A percentile compares a stretch with the other conserved stretches of the same genome.
Conservation (phyloP, 1,139 yeast species). For the Nakaseomyces uthaithaninus region DNA sequence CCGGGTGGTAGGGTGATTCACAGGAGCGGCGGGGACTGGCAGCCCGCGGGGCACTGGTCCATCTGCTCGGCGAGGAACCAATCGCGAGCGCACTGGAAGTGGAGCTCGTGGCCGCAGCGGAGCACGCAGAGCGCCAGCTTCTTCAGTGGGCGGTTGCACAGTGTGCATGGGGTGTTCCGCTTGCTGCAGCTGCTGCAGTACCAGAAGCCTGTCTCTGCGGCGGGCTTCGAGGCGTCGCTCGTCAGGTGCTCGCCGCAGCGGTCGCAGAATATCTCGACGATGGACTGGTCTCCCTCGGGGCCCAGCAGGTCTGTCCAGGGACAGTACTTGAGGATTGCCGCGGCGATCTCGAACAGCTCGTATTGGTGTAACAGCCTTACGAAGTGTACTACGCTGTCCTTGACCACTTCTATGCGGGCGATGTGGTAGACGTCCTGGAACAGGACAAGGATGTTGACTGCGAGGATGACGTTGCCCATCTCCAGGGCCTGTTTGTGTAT, state of each 20-base stretch:
- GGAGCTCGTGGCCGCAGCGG: slow-evolving; percentile 84
- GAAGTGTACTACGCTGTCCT: slow-evolving; percentile 28
- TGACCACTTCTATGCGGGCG: slow-evolving; percentile 19
- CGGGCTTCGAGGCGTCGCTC: slow-evolving; percentile 51
- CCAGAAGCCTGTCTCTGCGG: slow-evolving; percentile 59
- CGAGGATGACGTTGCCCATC: slow-evolving; percentile 28
- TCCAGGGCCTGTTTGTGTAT: slow-evolving; percentile 28
- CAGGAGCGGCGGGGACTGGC: slow-evolving; percentile 26
- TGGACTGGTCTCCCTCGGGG: slow-evolving; percentile 33
- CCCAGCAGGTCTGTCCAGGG: slow-evolving; percentile 30
- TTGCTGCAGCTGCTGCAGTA: slow-evolving; percentile 67
- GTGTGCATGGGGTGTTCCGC: slow-evolving; percentile 61
- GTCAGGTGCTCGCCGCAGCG: slow-evolving; percentile 55
- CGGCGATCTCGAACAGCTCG: slow-evolving; percentile 31
- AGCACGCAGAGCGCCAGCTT: slow-evolving; percentile 63
- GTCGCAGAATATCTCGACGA: slow-evolving; percentile 59
- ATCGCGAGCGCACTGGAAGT: slow-evolving; percentile 64
- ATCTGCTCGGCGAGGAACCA: slow-evolving; percentile 69
- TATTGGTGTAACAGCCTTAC: slow-evolving; percentile 28
- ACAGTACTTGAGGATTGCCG: slow-evolving; percentile 29
- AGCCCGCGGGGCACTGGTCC: slow-evolving; percentile 77
- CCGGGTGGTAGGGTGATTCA: no score
- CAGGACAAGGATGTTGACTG: slow-evolving; percentile 22
- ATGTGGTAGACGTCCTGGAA: slow-evolving; percentile 28
- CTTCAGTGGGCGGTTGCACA: slow-evolving; percentile 70